Evolutionary conservation across 768 basidiomycete species (phyloP), one percentile per base, ranked within the genome.

Genomic region (Lactarius evosmus): DNA sequence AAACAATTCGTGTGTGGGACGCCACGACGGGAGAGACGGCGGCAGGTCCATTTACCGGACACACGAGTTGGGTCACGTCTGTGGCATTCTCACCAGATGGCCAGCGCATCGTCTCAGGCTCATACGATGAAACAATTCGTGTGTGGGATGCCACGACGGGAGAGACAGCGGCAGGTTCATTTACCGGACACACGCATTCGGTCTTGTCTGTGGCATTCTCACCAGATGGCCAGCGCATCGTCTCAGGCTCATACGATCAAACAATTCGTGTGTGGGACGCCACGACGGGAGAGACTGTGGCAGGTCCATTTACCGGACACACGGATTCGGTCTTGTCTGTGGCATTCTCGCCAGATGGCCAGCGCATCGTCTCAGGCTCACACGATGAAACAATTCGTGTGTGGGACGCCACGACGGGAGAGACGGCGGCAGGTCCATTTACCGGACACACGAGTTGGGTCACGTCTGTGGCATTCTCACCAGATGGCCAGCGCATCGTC

Each of bases 321-420:
- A 41, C 40, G 1, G 3, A 0, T 8, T n/a, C 0, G 19, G 40
- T 41, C 40, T 9, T 0, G 19, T 41, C 40, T 41, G 40, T 41
- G 40, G 40, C 19, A 41, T 41, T 41, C 40, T 41, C 40, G 8
- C 40, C 40, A 9, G 40, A 41, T 41, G 40, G 40, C 19, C 19
- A 38, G 17, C 34, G 36, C 19, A 58, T 58, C 58, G 66, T 33
- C 19, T 67, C 40, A 36, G 66, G 62, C 29, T 27, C 41, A 16
- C 0, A 14, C 25, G 40, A 41, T n/a, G 0, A 16, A 41, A 41
- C 40, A 41, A 41, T 41, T n/a, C 19, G 19, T 41, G 40, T 41
- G 8, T 41, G 40, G 40, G 9, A 41, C 17, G 40, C 40, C 40
- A 41, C 0, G 2, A 41, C 40, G 3, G 40, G 40, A 41, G 40